Evolutionary conservation across 345 rosid genomes (phyloP), one percentile per base, ranked within the genome.

Genomic region (Camelina hispida): DNA sequence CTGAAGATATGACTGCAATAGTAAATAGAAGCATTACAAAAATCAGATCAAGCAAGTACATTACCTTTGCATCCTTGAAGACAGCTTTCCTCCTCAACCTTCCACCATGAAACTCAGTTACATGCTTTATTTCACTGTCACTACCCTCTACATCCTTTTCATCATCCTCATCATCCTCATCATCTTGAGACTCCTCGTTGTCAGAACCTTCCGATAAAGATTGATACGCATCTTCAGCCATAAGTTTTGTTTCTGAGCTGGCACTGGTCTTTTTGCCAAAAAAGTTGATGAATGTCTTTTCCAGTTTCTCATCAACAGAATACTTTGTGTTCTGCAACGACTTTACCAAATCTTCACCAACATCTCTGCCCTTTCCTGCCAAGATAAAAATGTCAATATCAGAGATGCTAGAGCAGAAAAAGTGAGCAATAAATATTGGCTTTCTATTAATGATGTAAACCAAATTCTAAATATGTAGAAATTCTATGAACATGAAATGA

Each of bases 221-320:
- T 62, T 81, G 75, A 18, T 64, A 23, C 52, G 44, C 61, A 77
- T 80, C 84, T 44, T 78, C 80, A 61, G 74, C 72, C 74, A 72
- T 68, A 54, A 47, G 62, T 53, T 78, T 74, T 67, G 60, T 51
- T 80, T 81, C 87, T 43, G 84, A 80, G 52, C 64, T 64, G 28
- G 50, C 37, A 72, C 48, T 65, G 63, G 73, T 75, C 64, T 83
- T 82, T 82, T 82, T 81, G 66, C 96, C 58, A 65, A 92, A 92
- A 71, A 90, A 77, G 66, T 71, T 78, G 74, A 95, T 92, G 80
- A 82, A 85, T 79, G 96, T 90, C 68, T 87, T 83, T n/a, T 84
- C 89, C 51, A 95, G 74, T 75, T 92, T 90, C 80, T 95, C 97
- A 66, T 95, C 93, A 76, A 95, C 81, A 17, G 96, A 88, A 81